phyloP scores from a whole-genome alignment of 2,329 filamentous ascomycete genomes.

The Fusarium brachygibbosum region DNA sequence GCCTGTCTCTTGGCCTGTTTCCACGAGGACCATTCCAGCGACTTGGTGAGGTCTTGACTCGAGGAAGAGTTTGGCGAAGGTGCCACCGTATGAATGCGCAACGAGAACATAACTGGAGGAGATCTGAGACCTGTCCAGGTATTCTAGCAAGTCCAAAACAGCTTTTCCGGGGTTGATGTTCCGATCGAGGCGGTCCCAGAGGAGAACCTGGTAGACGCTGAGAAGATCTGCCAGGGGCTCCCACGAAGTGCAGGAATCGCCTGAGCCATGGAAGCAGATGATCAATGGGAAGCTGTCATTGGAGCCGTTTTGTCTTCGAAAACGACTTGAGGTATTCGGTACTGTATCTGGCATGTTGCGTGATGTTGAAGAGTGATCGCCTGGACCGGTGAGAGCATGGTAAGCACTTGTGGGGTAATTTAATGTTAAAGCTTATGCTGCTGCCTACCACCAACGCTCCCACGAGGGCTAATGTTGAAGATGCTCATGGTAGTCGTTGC shows the following conservation, averaged over 20 bases:
- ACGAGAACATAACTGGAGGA: constrained; percentile 23
- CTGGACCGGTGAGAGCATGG: background rate
- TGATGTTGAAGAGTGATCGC: background rate
- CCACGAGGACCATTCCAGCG: constrained; percentile 41
- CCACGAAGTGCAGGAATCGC: constrained; percentile 41
- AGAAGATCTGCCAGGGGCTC: constrained; percentile 18
- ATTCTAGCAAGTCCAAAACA: background rate
- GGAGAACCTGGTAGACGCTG: constrained; percentile 17
- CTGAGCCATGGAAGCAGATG: constrained; percentile 44
- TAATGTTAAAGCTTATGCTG: background rate
- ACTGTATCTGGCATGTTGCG: background rate
- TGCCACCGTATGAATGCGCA: constrained; percentile 43
- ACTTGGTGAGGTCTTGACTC: constrained; percentile 27
- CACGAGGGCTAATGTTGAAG: too few relatives aligned
- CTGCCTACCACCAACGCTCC: background rate
- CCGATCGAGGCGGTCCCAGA: constrained; percentile 29
- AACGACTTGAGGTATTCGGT: background rate
- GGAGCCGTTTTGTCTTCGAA: background rate
- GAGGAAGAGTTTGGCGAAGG: constrained; percentile 35
- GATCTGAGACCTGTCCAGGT: background rate
- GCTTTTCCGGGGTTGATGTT: constrained; percentile 9
- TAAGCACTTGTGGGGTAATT: background rate
- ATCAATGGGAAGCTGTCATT: constrained; percentile 18
- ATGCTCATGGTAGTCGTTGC: too few relatives aligned
- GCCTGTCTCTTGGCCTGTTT: constrained; percentile 43